A percentile compares a stretch with the other conserved stretches of the same genome.
Conservation (phyloP, 768 basidiomycete genomes). For the Tylopilus intermedius region DNA sequence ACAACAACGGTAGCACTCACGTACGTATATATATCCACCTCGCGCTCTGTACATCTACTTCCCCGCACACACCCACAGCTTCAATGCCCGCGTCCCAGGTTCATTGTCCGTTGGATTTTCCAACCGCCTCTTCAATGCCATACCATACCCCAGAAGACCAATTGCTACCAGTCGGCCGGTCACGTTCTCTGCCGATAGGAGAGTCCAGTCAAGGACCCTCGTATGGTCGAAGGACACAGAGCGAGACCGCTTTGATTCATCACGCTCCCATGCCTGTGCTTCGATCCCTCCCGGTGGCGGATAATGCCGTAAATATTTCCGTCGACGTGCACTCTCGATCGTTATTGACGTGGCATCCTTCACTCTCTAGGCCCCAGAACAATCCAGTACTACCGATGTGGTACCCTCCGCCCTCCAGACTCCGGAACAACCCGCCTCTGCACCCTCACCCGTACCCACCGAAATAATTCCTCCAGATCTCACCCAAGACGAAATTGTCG, state of each 20-base stretch:
- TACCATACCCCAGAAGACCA: constrained; percentile 10
- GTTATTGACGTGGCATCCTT: constrained; percentile 4
- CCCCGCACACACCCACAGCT: neutral
- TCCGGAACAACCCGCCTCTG: constrained; percentile 12
- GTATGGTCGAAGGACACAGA: constrained; percentile 23
- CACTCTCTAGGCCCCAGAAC: constrained; percentile 8
- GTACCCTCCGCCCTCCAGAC: constrained; percentile 1
- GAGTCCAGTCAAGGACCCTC: constrained; percentile 24
- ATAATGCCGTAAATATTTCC: constrained; percentile 25
- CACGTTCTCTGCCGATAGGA: constrained; percentile 20
- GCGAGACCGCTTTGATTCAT: constrained; percentile 15
- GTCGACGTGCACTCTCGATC: neutral
- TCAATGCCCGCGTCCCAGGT: constrained; percentile 22
- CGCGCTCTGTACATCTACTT: neutral
- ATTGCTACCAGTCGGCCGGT: constrained; percentile 8
- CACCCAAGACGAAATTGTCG: constrained; percentile 31
- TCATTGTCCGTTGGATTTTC: constrained; percentile 20
- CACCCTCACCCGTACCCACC: constrained; percentile 31
- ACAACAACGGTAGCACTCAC: constrained; percentile 15
- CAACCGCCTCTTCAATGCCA: constrained; percentile 7
- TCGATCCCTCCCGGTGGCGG: constrained; percentile 7
- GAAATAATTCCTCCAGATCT: constrained; percentile 32
- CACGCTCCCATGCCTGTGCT: constrained; percentile 12
- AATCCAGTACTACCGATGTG: neutral
- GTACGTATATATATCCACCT: neutral